A percentile compares a stretch with the other conserved stretches of the same genome.
These are phyloP conservation scores for Eimeria acervulina DNA, from an alignment of 169 alveolate genomes.

Conservation along the genomic window DNA sequence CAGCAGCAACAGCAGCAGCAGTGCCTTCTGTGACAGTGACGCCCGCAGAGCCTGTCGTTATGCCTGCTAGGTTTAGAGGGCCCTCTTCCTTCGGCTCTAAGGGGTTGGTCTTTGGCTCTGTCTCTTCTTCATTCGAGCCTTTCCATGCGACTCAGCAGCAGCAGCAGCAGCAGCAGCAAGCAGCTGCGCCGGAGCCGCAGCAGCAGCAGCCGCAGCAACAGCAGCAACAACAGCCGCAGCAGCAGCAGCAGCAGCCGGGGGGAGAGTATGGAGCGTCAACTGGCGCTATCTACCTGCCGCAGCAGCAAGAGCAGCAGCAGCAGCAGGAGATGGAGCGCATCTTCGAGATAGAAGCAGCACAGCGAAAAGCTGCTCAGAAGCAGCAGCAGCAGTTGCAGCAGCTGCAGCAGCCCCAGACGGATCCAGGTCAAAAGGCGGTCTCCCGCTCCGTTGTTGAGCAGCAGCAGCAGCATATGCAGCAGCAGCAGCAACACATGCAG, in stretches of 20 bases:
- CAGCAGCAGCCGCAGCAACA: neutral
- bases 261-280: neutral
- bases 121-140: conserved; percentile 35
- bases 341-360: conserved; percentile 26
- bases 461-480: conserved; percentile 20
- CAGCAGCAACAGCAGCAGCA: conserved; percentile 48
- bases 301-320: conserved; percentile 52
- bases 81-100: neutral
- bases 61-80: conserved; percentile 41
- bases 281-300: conserved; percentile 14
- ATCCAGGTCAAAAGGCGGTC: conserved; percentile 30
- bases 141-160: conserved; percentile 49
- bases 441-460: neutral
- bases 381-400: conserved; percentile 49
- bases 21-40: conserved; percentile 25
- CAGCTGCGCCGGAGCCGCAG: neutral
- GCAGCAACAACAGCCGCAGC: neutral
- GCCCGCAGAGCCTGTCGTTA: conserved; percentile 27
- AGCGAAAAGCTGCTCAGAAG: conserved; percentile 46
- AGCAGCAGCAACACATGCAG: neutral
- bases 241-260: neutral
- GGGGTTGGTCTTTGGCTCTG: conserved; percentile 32
- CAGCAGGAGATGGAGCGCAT: conserved; percentile 55
- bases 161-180: conserved; percentile 33
- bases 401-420: conserved; percentile 48